Conservation (phyloP, 192 early-diverging fungal genomes). For the Rhizophagus sp. region DNA sequence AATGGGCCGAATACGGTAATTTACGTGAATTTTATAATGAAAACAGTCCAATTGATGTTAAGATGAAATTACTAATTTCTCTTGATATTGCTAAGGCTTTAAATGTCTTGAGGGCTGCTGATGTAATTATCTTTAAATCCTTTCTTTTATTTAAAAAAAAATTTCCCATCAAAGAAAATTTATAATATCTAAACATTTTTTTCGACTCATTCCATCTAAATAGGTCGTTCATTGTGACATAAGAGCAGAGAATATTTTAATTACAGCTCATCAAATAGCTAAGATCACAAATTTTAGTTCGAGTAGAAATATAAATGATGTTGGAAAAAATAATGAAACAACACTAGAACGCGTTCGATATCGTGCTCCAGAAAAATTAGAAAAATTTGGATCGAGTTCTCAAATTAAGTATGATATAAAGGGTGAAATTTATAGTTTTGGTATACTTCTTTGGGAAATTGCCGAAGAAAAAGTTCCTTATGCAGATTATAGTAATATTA, state of each 20-base stretch:
- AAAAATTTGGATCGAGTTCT: no score
- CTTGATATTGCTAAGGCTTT: conserved; percentile 39
- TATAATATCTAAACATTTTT: no score
- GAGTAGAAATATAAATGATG: background rate
- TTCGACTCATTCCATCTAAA: no score
- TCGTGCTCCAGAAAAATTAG: conserved; percentile 22
- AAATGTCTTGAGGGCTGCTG: conserved; percentile 40
- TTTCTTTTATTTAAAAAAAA: no score
- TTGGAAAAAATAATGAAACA: background rate
- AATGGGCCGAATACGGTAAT: no score
- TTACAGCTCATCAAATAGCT: no score
- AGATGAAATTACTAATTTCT: conserved; percentile 37
- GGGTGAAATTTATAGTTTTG: no score
- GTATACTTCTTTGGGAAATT: conserved; percentile 20
- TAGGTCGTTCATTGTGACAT: conserved; percentile 20
- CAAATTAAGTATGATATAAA: conserved; percentile 7
- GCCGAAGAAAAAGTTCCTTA: conserved; percentile 12
- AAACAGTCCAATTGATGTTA: background rate
- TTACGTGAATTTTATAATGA: no score
- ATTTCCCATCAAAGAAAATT: no score
- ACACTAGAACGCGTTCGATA: conserved; percentile 3
- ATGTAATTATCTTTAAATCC: no score
- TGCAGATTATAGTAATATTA: background rate
- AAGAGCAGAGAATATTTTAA: no score
- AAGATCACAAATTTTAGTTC: no score